phyloP scores from a whole-genome alignment of 441 rosid species.

The Pelargonium fulgidum region DNA sequence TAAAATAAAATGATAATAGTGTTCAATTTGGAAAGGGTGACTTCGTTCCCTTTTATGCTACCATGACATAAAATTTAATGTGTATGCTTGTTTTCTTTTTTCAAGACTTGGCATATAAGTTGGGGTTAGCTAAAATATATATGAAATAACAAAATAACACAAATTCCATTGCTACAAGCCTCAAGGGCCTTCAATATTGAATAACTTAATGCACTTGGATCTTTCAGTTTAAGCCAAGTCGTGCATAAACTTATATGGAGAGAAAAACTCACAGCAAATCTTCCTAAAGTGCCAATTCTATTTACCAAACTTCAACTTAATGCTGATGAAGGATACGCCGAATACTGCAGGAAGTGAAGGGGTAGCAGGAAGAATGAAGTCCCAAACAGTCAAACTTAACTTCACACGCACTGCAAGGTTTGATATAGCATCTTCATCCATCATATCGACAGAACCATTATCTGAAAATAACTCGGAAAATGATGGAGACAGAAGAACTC shows the following conservation, averaged over 20 bases:
- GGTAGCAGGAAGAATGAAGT: conserved; percentile 71
- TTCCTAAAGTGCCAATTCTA: not conserved
- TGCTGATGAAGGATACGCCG: conserved; percentile 63
- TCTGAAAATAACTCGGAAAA: conserved; percentile 78
- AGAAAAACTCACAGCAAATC: not conserved
- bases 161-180: too few species aligned
- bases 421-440: conserved; percentile 92
- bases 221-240: conserved; percentile 6
- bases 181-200: too few species aligned
- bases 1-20: too few species aligned
- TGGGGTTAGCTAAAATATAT: too few species aligned
- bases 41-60: too few species aligned
- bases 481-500: conserved; percentile 70
- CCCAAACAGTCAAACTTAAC: conserved; percentile 88
- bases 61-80: too few species aligned
- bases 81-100: too few species aligned
- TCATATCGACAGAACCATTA: conserved; percentile 65
- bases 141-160: too few species aligned
- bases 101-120: too few species aligned
- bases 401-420: conserved; percentile 73
- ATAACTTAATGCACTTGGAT: too few species aligned
- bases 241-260: not conserved
- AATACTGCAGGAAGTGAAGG: conserved; percentile 93
- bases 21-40: too few species aligned
- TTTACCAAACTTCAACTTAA: not conserved